These are phyloP conservation scores for Aureobasidium mangrovei DNA, from an alignment of 2,329 filamentous ascomycete species.

Conservation along the genomic window DNA sequence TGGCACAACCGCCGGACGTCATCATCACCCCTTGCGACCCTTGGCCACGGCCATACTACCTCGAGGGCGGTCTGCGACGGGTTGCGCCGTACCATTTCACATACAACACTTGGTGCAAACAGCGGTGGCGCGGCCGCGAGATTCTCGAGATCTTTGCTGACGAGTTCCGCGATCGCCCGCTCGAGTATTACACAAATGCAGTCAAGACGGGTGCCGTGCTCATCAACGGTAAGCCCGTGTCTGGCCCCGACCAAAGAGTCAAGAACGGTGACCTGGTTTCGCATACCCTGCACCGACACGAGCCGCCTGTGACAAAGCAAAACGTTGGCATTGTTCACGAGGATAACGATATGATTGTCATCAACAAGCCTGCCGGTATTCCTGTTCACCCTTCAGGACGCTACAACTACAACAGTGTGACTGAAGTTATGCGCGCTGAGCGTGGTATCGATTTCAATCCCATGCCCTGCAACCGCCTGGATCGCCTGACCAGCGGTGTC, in stretches of 20 bases:
- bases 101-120: slow-evolving; percentile 91
- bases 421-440: slow-evolving; percentile 86
- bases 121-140: slow-evolving; percentile 76
- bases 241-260: slow-evolving; percentile 58
- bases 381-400: slow-evolving; percentile 92
- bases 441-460: slow-evolving; percentile 50
- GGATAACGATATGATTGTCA: slow-evolving; percentile 86
- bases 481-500: slow-evolving; percentile 86
- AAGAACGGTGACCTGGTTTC: slow-evolving; percentile 87
- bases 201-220: slow-evolving; percentile 72
- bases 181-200: slow-evolving; percentile 77
- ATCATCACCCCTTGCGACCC: slow-evolving; percentile 48
- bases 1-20: slow-evolving; percentile 40
- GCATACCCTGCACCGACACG: slow-evolving; percentile 89
- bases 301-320: slow-evolving; percentile 79
- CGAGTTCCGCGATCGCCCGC: slow-evolving; percentile 82
- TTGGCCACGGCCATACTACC: slow-evolving; percentile 65
- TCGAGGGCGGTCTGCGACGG: slow-evolving; percentile 74
- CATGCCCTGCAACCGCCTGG: slow-evolving; percentile 81
- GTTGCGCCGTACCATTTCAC: slow-evolving; percentile 85
- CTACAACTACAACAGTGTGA: slow-evolving; percentile 90
- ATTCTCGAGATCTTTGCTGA: slow-evolving; percentile 81
- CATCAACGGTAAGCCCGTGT: slow-evolving; percentile 66
- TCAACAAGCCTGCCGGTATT: slow-evolving; percentile 91
- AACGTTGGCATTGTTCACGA: slow-evolving; percentile 80